phyloP scores from a whole-genome alignment of 345 rosid species.

The Euphorbia lathyris region DNA sequence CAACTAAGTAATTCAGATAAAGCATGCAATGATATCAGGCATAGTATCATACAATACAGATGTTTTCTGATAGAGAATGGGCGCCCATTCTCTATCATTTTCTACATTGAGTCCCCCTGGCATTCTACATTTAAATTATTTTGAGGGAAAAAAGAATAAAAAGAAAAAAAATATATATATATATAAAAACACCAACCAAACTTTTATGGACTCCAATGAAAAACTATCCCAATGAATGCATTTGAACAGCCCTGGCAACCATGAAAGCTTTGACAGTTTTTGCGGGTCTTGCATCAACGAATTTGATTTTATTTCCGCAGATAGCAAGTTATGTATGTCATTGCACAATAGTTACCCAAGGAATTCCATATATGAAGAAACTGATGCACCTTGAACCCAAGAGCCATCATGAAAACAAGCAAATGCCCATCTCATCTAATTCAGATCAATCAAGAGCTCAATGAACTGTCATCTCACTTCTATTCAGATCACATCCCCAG shows the following conservation, averaged over 20 bases:
- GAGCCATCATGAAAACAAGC: conserved; percentile 19
- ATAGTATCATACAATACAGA: neutral
- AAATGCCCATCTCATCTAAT: conserved; percentile 20
- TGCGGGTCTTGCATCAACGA: conserved; percentile 23
- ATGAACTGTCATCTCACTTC: conserved; percentile 4
- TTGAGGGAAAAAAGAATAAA: neutral
- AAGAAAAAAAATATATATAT: neutral
- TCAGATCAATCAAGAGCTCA: conserved; percentile 7
- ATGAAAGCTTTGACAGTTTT: conserved; percentile 28
- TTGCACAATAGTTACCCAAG: conserved; percentile 15
- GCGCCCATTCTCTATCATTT: too few species aligned
- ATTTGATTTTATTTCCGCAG: conserved; percentile 24
- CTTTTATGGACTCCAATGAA: conserved; percentile 17
- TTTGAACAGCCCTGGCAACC: conserved; percentile 31
- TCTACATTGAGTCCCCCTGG: neutral
- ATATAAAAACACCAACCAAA: neutral
- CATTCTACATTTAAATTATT: neutral
- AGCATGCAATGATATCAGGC: neutral
- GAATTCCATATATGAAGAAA: conserved; percentile 22
- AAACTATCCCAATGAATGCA: conserved; percentile 34
- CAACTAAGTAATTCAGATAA: neutral
- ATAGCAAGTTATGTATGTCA: conserved; percentile 7
- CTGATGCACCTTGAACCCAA: conserved; percentile 20
- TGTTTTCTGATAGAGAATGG: too few species aligned
- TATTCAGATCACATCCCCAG: conserved; percentile 14